A percentile compares a stretch with the other conserved stretches of the same genome.
Conservation (phyloP, 306 rosid species). For the Trifolium dubium region DNA sequence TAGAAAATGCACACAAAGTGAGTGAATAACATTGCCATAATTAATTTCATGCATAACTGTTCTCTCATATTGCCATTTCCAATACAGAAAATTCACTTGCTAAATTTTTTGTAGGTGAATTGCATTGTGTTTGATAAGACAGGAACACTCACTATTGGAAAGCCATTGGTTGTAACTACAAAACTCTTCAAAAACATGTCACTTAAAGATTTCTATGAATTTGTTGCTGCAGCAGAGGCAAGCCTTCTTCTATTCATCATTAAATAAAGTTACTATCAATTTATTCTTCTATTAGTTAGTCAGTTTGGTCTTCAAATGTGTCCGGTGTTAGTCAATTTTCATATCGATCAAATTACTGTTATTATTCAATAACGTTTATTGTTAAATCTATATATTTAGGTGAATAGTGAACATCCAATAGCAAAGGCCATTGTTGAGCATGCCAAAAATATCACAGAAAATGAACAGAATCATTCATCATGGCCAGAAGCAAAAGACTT, state of each 20-base stretch:
- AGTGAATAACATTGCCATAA: conserved; percentile 1
- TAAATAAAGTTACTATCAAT: too few relatives aligned
- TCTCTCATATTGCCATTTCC: not conserved
- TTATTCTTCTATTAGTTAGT: not conserved
- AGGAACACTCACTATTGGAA: conserved; percentile 87
- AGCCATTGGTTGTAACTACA: conserved; percentile 73
- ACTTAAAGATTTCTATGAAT: conserved; percentile 56
- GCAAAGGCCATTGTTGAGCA: conserved; percentile 81
- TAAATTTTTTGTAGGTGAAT: conserved; percentile 55
- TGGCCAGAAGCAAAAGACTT: conserved; percentile 74
- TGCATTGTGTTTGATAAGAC: conserved; percentile 94
- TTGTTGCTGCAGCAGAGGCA: conserved; percentile 84
- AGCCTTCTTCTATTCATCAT: conserved; percentile 7
- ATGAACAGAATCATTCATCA: conserved; percentile 51
- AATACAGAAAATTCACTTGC: not conserved
- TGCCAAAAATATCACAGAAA: conserved; percentile 59
- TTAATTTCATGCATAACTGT: not conserved
- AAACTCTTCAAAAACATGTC: conserved; percentile 47
- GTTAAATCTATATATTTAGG: conserved; percentile 53
- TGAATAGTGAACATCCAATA: conserved; percentile 86
- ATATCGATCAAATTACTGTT: too few relatives aligned
- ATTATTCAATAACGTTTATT: not conserved
- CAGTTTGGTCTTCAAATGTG: not conserved
- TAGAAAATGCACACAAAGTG: conserved; percentile 87
- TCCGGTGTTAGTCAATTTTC: not conserved